These are phyloP conservation scores for Cryptococcus amylolentus DNA, from an alignment of 1,284 basidiomycete species.

Conservation along the genomic window DNA sequence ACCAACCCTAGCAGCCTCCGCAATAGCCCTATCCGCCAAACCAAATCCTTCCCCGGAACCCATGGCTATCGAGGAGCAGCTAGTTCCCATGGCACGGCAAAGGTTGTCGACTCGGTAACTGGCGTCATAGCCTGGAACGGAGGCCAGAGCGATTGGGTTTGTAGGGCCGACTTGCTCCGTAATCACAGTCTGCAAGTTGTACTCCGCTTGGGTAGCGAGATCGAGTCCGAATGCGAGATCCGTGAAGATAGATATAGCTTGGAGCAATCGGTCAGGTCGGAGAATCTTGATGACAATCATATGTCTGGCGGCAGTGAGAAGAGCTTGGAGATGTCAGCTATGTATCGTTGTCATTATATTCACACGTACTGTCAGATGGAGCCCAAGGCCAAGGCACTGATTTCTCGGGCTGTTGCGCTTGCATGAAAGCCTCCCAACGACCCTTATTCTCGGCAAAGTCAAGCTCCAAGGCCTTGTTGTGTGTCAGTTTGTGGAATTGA, in stretches of 20 bases:
- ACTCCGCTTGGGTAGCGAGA: slow-evolving; percentile 31
- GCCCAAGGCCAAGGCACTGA: slow-evolving; percentile 72
- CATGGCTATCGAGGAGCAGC: slow-evolving; percentile 88
- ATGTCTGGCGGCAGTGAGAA: slow-evolving; percentile 29
- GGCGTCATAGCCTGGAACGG: slow-evolving; percentile 93
- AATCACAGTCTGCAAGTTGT: slow-evolving; percentile 71
- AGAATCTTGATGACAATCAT: slow-evolving; percentile 41
- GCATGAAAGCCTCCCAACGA: slow-evolving; percentile 74
- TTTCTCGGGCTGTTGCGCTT: slow-evolving; percentile 67
- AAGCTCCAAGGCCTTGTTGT: slow-evolving; percentile 53
- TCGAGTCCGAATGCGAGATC: slow-evolving; percentile 42
- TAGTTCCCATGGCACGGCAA: slow-evolving; percentile 67
- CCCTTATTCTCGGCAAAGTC: slow-evolving; percentile 64
- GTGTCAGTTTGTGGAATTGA: not conserved
- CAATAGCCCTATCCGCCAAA: slow-evolving; percentile 89
- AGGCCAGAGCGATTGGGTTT: slow-evolving; percentile 84
- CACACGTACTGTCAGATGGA: slow-evolving; percentile 28
- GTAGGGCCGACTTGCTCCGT: slow-evolving; percentile 69
- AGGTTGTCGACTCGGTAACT: slow-evolving; percentile 91
- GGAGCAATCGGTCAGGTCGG: slow-evolving; percentile 42
- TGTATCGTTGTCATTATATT: not conserved
- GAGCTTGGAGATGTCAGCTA: slow-evolving; percentile 14
- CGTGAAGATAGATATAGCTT: slow-evolving; percentile 31
- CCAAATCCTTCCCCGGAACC: slow-evolving; percentile 97
- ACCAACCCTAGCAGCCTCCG: slow-evolving; percentile 80